Conservation (phyloP, 2,329 filamentous ascomycete genomes). For the Verticillium dahliae region DNA sequence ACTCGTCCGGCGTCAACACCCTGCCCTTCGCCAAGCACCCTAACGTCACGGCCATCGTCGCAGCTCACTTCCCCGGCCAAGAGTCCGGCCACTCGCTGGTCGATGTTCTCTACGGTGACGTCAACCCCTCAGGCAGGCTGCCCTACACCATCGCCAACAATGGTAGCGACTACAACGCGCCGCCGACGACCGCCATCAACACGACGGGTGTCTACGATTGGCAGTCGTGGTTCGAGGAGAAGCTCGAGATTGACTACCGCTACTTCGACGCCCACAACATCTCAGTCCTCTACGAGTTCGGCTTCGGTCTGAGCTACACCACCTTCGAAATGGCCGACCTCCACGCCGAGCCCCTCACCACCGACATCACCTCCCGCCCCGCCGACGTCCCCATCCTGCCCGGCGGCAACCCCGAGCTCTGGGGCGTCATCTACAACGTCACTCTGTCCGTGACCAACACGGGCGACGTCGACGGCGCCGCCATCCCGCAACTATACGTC, state of each 20-base stretch:
- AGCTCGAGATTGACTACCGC: conserved; percentile 49
- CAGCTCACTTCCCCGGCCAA: conserved; percentile 66
- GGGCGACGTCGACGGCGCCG: conserved; percentile 15
- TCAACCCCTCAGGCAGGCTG: conserved; percentile 62
- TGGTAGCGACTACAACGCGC: conserved; percentile 38
- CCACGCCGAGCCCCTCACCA: conserved; percentile 34
- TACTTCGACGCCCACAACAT: conserved; percentile 58
- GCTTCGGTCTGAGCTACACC: conserved; percentile 62
- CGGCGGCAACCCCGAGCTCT: conserved; percentile 42
- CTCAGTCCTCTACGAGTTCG: conserved; percentile 53
- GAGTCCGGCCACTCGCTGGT: conserved; percentile 63
- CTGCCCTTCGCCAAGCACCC: conserved; percentile 52
- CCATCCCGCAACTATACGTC: conserved; percentile 23
- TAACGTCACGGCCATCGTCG: conserved; percentile 59
- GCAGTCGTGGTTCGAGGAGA: conserved; percentile 28
- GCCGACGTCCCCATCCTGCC: conserved; percentile 27
- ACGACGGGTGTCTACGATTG: conserved; percentile 30
- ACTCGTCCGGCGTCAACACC: conserved; percentile 61
- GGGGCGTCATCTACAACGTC: conserved; percentile 35
- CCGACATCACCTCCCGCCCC: conserved; percentile 43
- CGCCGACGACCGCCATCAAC: conserved; percentile 32
- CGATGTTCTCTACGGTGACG: conserved; percentile 62
- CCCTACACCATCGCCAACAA: conserved; percentile 65
- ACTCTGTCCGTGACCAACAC: conserved; percentile 32
- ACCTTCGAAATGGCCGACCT: conserved; percentile 50